Percentiles rank a stretch among this genome's conserved stretches.
Conservation (phyloP, 768 basidiomycete species). For the Crepidotus variabilis region DNA sequence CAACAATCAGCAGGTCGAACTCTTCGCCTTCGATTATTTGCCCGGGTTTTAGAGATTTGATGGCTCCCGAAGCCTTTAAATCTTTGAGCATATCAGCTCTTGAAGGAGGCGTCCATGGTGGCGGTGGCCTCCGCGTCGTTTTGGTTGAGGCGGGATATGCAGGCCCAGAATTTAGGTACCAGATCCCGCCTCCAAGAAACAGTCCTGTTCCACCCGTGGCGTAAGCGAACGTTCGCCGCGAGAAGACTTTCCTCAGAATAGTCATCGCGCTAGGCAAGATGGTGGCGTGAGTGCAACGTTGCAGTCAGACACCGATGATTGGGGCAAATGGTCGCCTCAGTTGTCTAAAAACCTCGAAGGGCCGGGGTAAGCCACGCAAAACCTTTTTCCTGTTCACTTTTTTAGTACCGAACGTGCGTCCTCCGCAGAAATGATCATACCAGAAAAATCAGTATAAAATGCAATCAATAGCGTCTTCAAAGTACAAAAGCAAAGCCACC, state of each 20-base stretch:
- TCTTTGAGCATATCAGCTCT: slow-evolving; percentile 60
- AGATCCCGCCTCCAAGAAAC: slow-evolving; percentile 58
- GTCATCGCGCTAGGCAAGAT: slow-evolving; percentile 20
- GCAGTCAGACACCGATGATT: background rate
- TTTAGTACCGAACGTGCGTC: background rate
- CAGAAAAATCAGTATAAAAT: too few species aligned
- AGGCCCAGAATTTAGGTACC: slow-evolving; percentile 72
- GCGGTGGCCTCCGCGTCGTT: slow-evolving; percentile 67
- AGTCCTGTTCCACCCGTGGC: slow-evolving; percentile 50
- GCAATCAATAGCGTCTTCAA: too few species aligned
- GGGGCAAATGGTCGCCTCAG: too few species aligned
- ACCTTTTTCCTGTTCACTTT: background rate
- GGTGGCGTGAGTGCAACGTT: background rate
- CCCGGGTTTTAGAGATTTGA: slow-evolving; percentile 7
- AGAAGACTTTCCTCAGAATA: slow-evolving; percentile 42
- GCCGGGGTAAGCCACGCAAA: background rate
- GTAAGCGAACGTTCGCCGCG: slow-evolving; percentile 50
- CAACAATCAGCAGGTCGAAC: slow-evolving; percentile 51
- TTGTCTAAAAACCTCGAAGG: background rate
- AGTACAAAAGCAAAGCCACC: too few species aligned
- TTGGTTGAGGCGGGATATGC: slow-evolving; percentile 61
- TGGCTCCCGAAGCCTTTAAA: slow-evolving; percentile 45
- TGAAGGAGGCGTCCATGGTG: slow-evolving; percentile 75
- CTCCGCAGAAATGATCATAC: background rate
- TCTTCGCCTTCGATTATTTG: slow-evolving; percentile 13